phyloP scores from a whole-genome alignment of 257 asterid species.

The Leonotis leonurus region DNA sequence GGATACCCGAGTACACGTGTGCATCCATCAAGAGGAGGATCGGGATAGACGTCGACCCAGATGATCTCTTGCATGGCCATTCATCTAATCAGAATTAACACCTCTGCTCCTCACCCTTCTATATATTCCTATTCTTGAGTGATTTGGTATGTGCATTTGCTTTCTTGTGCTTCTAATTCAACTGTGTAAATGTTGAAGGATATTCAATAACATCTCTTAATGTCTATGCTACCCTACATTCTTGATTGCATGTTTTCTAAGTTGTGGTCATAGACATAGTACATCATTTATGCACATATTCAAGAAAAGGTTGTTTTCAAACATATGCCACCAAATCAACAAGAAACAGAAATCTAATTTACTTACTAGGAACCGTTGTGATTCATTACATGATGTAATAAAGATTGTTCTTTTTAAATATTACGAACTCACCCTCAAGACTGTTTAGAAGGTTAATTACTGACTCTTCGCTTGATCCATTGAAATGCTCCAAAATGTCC shows the following conservation, averaged over 20 bases:
- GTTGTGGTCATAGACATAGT: too few relatives aligned
- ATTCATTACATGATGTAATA: slow-evolving; percentile 49
- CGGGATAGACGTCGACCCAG: slow-evolving; percentile 30
- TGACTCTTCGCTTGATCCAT: slow-evolving; percentile 48
- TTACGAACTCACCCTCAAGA: slow-evolving; percentile 68
- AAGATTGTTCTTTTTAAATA: slow-evolving; percentile 51
- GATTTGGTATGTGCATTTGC: background rate
- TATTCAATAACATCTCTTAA: background rate
- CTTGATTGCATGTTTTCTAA: background rate
- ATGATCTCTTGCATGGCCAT: slow-evolving; percentile 30
- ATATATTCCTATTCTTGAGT: background rate
- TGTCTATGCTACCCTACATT: background rate
- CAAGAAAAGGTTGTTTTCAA: background rate
- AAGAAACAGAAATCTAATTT: background rate
- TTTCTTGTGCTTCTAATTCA: background rate
- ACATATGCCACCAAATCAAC: background rate
- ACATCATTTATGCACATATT: too few relatives aligned
- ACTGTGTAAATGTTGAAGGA: background rate
- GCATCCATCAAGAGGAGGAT: slow-evolving; percentile 24
- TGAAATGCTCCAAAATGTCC: slow-evolving; percentile 58
- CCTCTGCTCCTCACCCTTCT: background rate
- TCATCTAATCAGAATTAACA: background rate
- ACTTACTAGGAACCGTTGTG: slow-evolving; percentile 17
- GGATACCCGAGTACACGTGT: slow-evolving; percentile 11
- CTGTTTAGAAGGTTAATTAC: slow-evolving; percentile 38